phyloP scores from a whole-genome alignment of 164 flowering plant species.

The Vitis rotundifolia region DNA sequence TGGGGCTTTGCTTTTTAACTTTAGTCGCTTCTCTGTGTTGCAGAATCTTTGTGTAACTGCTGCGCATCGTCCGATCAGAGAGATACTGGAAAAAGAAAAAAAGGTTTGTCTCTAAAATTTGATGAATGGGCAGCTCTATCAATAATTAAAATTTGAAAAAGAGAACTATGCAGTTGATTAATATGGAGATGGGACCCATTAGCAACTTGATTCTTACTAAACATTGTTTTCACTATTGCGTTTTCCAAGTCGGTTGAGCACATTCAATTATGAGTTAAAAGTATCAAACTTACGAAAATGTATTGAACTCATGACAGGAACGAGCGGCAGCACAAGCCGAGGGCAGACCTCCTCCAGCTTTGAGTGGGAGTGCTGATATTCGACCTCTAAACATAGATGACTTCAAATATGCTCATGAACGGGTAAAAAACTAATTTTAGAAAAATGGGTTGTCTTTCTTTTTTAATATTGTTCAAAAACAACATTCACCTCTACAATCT shows the following conservation, averaged over 20 bases:
- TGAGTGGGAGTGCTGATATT: slow-evolving; percentile 74
- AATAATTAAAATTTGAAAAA: neutral
- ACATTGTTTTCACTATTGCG: neutral
- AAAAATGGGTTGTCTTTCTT: no score
- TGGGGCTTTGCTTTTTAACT: neutral
- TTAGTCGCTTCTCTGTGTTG: slow-evolving; percentile 11
- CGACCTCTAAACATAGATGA: slow-evolving; percentile 74
- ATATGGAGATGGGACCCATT: neutral
- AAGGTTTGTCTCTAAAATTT: slow-evolving; percentile 43
- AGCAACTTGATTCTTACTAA: neutral
- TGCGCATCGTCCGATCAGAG: slow-evolving; percentile 89
- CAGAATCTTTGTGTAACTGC: slow-evolving; percentile 97
- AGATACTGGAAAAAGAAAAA: slow-evolving; percentile 85
- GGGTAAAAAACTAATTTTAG: slow-evolving; percentile 37
- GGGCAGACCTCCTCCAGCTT: slow-evolving; percentile 72
- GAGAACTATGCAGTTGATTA: neutral
- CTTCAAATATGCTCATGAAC: slow-evolving; percentile 86
- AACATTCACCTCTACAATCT: no score
- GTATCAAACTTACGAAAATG: neutral
- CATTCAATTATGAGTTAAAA: no score
- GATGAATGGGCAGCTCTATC: no score
- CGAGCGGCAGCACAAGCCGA: slow-evolving; percentile 66
- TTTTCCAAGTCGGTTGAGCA: neutral
- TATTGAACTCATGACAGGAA: slow-evolving; percentile 51
- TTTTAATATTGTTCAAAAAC: no score